Evolutionary conservation across 441 rosid species (phyloP).

Genomic region (Sinapis alba): DNA sequence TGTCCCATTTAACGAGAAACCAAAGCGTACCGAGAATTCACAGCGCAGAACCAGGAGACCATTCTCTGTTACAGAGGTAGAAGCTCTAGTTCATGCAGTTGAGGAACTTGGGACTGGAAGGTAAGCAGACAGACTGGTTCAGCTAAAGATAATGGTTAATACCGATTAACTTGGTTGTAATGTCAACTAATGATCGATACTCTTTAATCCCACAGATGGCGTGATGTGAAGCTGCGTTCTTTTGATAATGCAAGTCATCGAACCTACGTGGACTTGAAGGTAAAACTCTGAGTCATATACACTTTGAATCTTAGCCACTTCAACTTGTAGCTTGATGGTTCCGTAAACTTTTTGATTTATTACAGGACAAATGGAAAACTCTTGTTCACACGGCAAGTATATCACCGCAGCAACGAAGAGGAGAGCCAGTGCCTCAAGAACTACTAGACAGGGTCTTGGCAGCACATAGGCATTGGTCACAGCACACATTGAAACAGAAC

Average conservation of each 20-base stretch:
- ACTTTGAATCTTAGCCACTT: not conserved
- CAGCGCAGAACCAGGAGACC: slow-evolving; percentile 70
- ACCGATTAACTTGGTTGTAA: not conserved
- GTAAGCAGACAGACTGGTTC: slow-evolving; percentile 30
- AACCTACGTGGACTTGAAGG: slow-evolving; percentile 75
- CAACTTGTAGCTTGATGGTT: slow-evolving; percentile 1
- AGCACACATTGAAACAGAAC: slow-evolving; percentile 52
- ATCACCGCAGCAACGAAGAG: slow-evolving; percentile 67
- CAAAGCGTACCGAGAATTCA: slow-evolving; percentile 46
- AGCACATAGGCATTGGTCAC: slow-evolving; percentile 60
- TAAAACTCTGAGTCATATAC: slow-evolving; percentile 27
- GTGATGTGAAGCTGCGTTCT: slow-evolving; percentile 60
- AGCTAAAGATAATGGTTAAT: not conserved
- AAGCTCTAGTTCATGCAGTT: slow-evolving; percentile 66
- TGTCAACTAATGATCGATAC: not conserved
- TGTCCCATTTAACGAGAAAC: slow-evolving; percentile 35
- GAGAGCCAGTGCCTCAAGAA: slow-evolving; percentile 69
- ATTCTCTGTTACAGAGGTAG: slow-evolving; percentile 66
- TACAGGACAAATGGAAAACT: slow-evolving; percentile 74
- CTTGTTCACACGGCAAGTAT: slow-evolving; percentile 68
- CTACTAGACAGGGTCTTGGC: slow-evolving; percentile 62
- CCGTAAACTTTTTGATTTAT: not conserved
- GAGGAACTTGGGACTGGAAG: slow-evolving; percentile 74
- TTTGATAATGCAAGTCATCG: slow-evolving; percentile 66
- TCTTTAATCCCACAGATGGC: slow-evolving; percentile 53